These are phyloP conservation scores for Hypomyces rosellus DNA, from an alignment of 2,329 filamentous ascomycete genomes.

Conservation along the genomic window DNA sequence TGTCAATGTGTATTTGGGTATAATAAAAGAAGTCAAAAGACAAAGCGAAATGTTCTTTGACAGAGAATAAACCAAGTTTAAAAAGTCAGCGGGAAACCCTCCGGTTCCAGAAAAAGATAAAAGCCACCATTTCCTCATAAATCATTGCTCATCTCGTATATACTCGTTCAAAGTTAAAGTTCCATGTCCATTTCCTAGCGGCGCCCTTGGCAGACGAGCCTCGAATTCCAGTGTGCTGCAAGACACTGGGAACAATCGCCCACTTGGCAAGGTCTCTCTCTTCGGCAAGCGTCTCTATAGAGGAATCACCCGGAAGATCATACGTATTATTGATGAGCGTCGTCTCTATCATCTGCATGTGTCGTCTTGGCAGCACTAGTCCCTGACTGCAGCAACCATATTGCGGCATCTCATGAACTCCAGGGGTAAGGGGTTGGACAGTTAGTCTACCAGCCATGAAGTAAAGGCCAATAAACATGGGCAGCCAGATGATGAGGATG, in stretches of 20 bases:
- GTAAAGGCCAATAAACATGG: slow-evolving; percentile 19
- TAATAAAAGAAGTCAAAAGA: too few relatives aligned
- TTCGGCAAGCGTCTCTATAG: slow-evolving; percentile 25
- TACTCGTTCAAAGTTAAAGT: slow-evolving; percentile 24
- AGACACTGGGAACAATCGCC: slow-evolving; percentile 25
- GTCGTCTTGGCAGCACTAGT: slow-evolving; percentile 23
- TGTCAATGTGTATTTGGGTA: too few relatives aligned
- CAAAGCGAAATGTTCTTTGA: too few relatives aligned
- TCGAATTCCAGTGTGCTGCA: slow-evolving; percentile 27
- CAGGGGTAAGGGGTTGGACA: slow-evolving; percentile 17
- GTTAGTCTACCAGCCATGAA: slow-evolving; percentile 24
- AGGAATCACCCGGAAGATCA: slow-evolving; percentile 22
- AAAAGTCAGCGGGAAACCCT: too few relatives aligned
- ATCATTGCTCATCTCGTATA: background rate
- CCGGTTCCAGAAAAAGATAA: too few relatives aligned
- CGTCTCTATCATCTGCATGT: slow-evolving; percentile 17
- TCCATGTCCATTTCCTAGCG: slow-evolving; percentile 24
- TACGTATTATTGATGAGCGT: slow-evolving; percentile 16
- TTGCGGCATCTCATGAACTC: slow-evolving; percentile 26
- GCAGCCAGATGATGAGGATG: slow-evolving; percentile 18
- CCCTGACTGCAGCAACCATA: slow-evolving; percentile 32
- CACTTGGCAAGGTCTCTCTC: slow-evolving; percentile 22
- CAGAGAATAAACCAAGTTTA: too few relatives aligned
- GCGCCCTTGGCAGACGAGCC: slow-evolving; percentile 21
- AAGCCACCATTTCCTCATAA: background rate